phyloP scores from a whole-genome alignment of 1,284 basidiomycete genomes.

The Ganoderma lingzhi region DNA sequence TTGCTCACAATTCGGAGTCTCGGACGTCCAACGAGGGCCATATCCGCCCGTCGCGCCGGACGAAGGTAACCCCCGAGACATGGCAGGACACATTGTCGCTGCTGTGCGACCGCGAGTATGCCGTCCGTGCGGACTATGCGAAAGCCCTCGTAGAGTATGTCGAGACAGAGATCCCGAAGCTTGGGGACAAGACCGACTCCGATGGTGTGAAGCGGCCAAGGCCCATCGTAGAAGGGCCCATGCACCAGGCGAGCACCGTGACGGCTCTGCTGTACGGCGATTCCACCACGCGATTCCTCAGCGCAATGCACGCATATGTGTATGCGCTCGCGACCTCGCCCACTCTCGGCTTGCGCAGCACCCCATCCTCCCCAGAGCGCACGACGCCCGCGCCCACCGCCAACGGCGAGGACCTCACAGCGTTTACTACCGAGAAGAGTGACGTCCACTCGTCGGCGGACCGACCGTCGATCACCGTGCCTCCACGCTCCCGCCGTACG shows the following conservation, averaged over 20 bases:
- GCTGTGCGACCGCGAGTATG: conserved; percentile 78
- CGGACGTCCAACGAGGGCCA: conserved; percentile 31
- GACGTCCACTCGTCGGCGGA: conserved; percentile 45
- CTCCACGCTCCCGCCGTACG: conserved; percentile 60
- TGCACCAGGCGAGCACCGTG: conserved; percentile 54
- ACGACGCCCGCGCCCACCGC: conserved; percentile 19
- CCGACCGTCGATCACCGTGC: conserved; percentile 57
- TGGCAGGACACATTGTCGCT: conserved; percentile 91
- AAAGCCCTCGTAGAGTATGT: conserved; percentile 79
- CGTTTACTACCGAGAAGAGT: conserved; percentile 24
- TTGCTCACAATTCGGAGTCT: conserved; percentile 25
- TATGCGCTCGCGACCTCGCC: conserved; percentile 82
- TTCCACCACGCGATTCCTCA: conserved; percentile 71
- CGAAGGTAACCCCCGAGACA: conserved; percentile 80
- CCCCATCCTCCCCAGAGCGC: conserved; percentile 49
- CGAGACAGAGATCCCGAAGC: conserved; percentile 74
- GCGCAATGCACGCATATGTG: conserved; percentile 80
- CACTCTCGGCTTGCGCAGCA: conserved; percentile 55
- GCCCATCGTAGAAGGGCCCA: conserved; percentile 52
- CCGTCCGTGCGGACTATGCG: conserved; percentile 81
- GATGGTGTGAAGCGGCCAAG: conserved; percentile 54
- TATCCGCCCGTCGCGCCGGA: conserved; percentile 60
- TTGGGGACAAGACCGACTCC: conserved; percentile 55
- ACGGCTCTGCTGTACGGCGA: conserved; percentile 69
- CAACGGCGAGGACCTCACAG: conserved; percentile 23